Percentiles rank a stretch among this genome's conserved stretches.
Evolutionary conservation across 2,329 filamentous ascomycete genomes (phyloP).

Genomic region (Aspergillus ustus): DNA sequence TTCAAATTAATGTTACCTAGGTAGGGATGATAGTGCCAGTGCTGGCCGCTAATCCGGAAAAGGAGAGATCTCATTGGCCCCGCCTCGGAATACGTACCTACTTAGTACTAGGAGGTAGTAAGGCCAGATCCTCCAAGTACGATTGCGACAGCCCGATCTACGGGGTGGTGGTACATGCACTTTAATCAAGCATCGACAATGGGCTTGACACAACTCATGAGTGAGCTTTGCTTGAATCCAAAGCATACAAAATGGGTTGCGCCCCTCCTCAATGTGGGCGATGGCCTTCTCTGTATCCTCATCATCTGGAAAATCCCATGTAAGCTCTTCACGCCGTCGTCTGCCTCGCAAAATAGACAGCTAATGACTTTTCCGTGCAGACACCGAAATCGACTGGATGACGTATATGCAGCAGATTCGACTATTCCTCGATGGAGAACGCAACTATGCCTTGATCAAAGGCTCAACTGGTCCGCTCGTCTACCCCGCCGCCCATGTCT

Average conservation of each 20-base stretch:
- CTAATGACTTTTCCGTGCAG: slow-evolving; percentile 50
- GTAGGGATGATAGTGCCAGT: neutral
- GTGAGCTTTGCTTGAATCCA: slow-evolving; percentile 56
- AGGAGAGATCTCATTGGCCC: slow-evolving; percentile 24
- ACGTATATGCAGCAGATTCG: slow-evolving; percentile 95
- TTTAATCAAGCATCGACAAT: slow-evolving; percentile 28
- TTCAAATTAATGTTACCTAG: neutral
- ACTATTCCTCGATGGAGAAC: slow-evolving; percentile 80
- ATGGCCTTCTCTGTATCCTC: slow-evolving; percentile 72
- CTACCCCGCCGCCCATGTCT: slow-evolving; percentile 92
- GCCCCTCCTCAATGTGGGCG: slow-evolving; percentile 68
- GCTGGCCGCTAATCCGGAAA: slow-evolving; percentile 27
- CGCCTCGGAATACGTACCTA: neutral
- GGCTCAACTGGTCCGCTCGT: slow-evolving; percentile 92
- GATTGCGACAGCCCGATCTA: neutral
- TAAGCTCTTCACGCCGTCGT: slow-evolving; percentile 52
- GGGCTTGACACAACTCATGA: slow-evolving; percentile 37
- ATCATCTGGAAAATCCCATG: slow-evolving; percentile 84
- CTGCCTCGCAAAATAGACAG: slow-evolving; percentile 19
- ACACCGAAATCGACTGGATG: slow-evolving; percentile 97
- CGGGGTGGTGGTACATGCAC: too few relatives aligned
- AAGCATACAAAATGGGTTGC: slow-evolving; percentile 66
- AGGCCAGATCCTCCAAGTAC: neutral
- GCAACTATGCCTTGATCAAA: slow-evolving; percentile 82
- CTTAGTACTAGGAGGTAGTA: too few relatives aligned